These are phyloP conservation scores for Aureobasidium vineae DNA, from an alignment of 2,329 filamentous ascomycete species.

Conservation along the genomic window DNA sequence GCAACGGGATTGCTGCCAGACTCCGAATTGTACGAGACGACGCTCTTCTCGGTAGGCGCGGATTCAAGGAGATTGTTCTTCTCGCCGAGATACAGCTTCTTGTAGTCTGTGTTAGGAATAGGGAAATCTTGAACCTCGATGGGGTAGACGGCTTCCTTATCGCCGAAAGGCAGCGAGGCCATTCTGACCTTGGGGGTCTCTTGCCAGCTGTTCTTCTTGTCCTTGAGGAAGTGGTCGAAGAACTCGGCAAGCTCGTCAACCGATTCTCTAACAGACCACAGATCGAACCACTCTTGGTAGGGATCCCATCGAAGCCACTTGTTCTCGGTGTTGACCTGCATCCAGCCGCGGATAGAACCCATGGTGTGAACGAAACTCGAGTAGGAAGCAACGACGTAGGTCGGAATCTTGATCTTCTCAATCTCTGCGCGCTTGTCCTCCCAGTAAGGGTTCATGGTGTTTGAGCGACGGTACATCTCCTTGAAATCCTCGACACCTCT, in stretches of 20 bases:
- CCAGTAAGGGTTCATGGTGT: no score
- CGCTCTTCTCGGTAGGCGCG: constrained; percentile 12
- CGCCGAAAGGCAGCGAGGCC: constrained; percentile 42
- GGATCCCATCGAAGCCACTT: constrained; percentile 47
- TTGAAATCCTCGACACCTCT: no score
- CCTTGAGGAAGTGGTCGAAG: constrained; percentile 49
- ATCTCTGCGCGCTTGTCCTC: no score
- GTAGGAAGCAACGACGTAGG: no score
- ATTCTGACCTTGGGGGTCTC: constrained; percentile 46
- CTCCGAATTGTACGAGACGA: constrained; percentile 40
- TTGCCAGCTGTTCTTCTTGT: constrained; percentile 47
- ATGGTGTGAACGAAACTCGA: no score
- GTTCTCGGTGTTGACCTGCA: constrained; percentile 33
- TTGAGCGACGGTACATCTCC: no score
- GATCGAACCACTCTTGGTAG: constrained; percentile 48
- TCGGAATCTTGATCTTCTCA: no score
- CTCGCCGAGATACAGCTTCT: constrained; percentile 12
- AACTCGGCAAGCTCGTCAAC: constrained; percentile 43
- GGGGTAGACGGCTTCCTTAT: constrained; percentile 32
- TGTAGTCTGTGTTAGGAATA: constrained; percentile 13
- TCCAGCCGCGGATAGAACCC: no score
- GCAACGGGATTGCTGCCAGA: constrained; percentile 27
- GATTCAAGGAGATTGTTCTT: background rate
- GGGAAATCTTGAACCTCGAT: constrained; percentile 21
- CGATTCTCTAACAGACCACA: constrained; percentile 38